Base-by-base conservation (phyloP, 2,329 filamentous ascomycete species). In the Cladosporium phlei region DNA sequence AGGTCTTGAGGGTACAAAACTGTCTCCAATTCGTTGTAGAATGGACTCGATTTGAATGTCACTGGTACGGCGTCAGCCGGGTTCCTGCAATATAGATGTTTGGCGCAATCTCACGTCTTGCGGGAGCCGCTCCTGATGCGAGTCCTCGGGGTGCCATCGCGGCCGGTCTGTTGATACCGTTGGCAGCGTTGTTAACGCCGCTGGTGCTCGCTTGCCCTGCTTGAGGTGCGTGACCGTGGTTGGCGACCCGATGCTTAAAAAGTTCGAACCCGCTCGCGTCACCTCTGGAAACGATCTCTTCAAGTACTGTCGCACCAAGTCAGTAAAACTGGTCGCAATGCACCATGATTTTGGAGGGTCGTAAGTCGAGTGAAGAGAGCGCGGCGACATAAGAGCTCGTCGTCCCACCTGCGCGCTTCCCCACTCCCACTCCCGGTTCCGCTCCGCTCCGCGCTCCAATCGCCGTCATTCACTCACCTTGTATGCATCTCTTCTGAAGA, bases 401-500 rank as follows among this genome's bases (percentile, higher is more conserved):
- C n/a, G 16, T 39, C 25, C 37, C 20, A 38, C 21, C 20, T 16
- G n/a, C 16, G 37, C 39, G 28, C 39, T 30, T 32, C 27, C 32
- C 42, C 42, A 34, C n/a, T n/a, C n/a, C n/a, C 22, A 27, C 14
- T 17, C 22, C 32, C 42, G 42, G n/a, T 32, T 37, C 42, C 42
- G 32, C 32, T 35, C 38, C 35, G 49, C 51, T 19, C 29, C 42
- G 34, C 38, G 34, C 32, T 47, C 38, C 35, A 21, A 5, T 19
- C 24, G 6, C 21, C 20, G 30, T 9, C 24, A n/a, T 17, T 1
- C 24, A 53, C 61, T 60, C 55, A 97, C 93, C 79, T 49, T 79
- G 73, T 53, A 85, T 79, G 51, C 96, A 86, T 59, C 91, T 83
- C 49, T 72, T 71, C 68, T 95, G 89, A 50, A 97, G 72, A 32